Conservation (phyloP, 208 protist species). For the Crithidia brevicula region DNA sequence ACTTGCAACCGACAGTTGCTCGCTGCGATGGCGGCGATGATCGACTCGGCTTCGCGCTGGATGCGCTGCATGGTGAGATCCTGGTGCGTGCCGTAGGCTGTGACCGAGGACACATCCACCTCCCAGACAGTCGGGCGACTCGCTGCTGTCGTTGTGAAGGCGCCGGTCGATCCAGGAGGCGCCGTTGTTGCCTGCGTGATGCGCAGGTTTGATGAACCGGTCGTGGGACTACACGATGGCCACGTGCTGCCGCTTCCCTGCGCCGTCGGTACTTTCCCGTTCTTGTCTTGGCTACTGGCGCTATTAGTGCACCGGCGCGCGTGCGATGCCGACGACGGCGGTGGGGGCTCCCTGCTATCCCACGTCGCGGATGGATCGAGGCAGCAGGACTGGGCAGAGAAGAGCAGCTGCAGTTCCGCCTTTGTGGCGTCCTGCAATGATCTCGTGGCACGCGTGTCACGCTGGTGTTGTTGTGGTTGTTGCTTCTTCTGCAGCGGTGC, state of each 20-base stretch:
- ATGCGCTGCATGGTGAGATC: slow-evolving; percentile 59
- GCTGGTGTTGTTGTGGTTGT: neutral
- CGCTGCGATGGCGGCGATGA: slow-evolving; percentile 40
- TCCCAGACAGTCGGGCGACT: slow-evolving; percentile 45
- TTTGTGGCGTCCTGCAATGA: slow-evolving; percentile 22
- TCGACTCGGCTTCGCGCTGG: slow-evolving; percentile 42
- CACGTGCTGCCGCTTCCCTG: neutral
- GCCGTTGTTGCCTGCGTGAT: neutral
- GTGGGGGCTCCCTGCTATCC: neutral
- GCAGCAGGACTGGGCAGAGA: slow-evolving; percentile 28
- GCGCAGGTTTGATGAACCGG: neutral
- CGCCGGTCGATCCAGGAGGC: no score
- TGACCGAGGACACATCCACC: slow-evolving; percentile 54
- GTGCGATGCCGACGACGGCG: neutral
- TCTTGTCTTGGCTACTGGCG: neutral
- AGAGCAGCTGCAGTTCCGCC: slow-evolving; percentile 32
- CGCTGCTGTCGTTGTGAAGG: neutral
- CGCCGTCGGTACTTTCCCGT: neutral
- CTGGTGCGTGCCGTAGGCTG: slow-evolving; percentile 63
- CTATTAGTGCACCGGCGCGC: neutral
- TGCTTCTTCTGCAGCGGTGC: neutral
- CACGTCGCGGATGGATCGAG: slow-evolving; percentile 2
- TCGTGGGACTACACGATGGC: slow-evolving; percentile 12
- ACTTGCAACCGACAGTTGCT: slow-evolving; percentile 46
- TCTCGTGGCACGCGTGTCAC: no score